Conservation (phyloP, 306 rosid species). For the Pyrus betulifolia region DNA sequence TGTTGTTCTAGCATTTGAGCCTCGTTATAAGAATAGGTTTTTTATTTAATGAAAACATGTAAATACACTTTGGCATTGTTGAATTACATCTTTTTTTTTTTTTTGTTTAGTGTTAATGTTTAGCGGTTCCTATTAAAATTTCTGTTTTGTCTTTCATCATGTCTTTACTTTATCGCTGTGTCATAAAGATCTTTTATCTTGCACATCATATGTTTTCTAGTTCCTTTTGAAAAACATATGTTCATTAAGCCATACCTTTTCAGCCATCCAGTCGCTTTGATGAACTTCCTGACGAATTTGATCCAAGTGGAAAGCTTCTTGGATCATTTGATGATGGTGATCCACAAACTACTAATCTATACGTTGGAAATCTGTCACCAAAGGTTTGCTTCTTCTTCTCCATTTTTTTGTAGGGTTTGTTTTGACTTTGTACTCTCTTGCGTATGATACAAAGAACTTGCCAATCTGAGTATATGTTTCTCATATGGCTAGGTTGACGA, state of each 20-base stretch:
- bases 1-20: background rate
- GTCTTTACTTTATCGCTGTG: background rate
- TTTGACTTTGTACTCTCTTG: slow-evolving; percentile 5
- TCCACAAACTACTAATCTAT: slow-evolving; percentile 97
- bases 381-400: slow-evolving; percentile 34
- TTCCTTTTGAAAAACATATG: slow-evolving; percentile 12
- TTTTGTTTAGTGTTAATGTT: background rate
- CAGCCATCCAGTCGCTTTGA: slow-evolving; percentile 86
- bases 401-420: background rate
- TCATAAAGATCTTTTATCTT: background rate
- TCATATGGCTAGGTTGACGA: slow-evolving; percentile 71
- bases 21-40: background rate
- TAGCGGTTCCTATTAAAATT: background rate
- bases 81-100: background rate
- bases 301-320: slow-evolving; percentile 90
- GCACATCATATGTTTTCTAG: background rate
- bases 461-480: slow-evolving; percentile 17
- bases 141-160: background rate
- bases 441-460: background rate
- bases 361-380: slow-evolving; percentile 98
- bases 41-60: background rate
- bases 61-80: background rate
- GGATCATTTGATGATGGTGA: slow-evolving; percentile 99
- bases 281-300: slow-evolving; percentile 93
- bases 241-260: slow-evolving; percentile 8